A percentile compares a stretch with the other conserved stretches of the same genome.
phyloP scores from a whole-genome alignment of 192 early-diverging fungal species.

The Umbelopsis sp. region DNA sequence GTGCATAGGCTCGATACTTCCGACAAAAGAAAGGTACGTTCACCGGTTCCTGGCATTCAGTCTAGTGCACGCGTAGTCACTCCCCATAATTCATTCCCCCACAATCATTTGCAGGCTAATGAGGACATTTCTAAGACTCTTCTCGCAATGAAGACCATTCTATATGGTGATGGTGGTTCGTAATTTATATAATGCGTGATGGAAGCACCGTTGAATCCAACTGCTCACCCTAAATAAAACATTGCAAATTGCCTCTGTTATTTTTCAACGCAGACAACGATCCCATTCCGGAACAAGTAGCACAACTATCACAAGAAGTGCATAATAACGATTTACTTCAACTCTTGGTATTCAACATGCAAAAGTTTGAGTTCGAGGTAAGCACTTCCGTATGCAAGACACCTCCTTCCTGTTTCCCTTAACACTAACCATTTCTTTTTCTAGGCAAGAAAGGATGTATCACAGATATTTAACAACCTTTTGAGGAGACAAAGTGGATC shows the following conservation, averaged over 20 bases:
- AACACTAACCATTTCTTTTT: constrained; percentile 13
- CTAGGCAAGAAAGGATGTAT: constrained; percentile 95
- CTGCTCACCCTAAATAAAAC: not conserved
- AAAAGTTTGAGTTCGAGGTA: constrained; percentile 91
- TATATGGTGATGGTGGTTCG: constrained; percentile 93
- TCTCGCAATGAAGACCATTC: constrained; percentile 87
- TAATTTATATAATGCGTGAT: not conserved
- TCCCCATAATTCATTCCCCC: constrained; percentile 24
- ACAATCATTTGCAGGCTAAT: constrained; percentile 70
- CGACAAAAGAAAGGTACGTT: constrained; percentile 66
- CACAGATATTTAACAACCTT: constrained; percentile 96
- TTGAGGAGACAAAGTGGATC: constrained; percentile 93
- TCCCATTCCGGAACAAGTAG: constrained; percentile 86
- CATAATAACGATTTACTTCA: constrained; percentile 91
- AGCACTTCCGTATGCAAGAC: not conserved
- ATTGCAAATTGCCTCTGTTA: not conserved
- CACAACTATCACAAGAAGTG: constrained; percentile 94
- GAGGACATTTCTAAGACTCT: constrained; percentile 98
- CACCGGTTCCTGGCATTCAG: constrained; percentile 4
- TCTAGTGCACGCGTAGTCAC: not conserved
- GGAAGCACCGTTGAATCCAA: not conserved
- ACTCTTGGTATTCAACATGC: constrained; percentile 86
- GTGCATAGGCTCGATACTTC: constrained; percentile 73
- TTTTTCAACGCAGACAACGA: constrained; percentile 64
- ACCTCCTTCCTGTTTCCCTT: not conserved